Conservation (phyloP, 129 eudicot species). For the Chrysanthemum lavandulifolium region DNA sequence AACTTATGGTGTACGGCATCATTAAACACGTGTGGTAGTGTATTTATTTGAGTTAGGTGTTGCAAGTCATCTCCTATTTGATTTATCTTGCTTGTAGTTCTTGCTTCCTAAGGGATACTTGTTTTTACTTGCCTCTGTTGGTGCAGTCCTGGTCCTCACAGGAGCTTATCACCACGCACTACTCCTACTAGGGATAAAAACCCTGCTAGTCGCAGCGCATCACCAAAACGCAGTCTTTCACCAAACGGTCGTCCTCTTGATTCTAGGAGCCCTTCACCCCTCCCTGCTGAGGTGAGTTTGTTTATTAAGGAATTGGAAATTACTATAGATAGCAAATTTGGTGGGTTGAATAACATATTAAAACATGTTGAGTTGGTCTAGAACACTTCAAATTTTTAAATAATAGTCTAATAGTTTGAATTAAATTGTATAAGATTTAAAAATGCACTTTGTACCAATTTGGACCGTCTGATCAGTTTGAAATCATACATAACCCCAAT, state of each 20-base stretch:
- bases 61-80: background rate
- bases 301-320: background rate
- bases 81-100: background rate
- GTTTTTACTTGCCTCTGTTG: conserved; percentile 16
- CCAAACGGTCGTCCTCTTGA: conserved; percentile 26
- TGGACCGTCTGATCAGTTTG: background rate
- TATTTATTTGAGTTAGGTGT: too few species aligned
- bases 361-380: background rate
- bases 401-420: too few species aligned
- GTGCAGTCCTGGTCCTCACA: conserved; percentile 40
- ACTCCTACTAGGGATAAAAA: conserved; percentile 39
- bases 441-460: background rate
- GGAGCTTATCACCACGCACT: conserved; percentile 48
- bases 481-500: background rate
- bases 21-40: too few species aligned
- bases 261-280: conserved; percentile 46
- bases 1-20: too few species aligned
- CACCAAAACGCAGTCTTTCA: conserved; percentile 39
- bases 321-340: background rate
- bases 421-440: too few species aligned
- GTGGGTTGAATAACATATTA: background rate
- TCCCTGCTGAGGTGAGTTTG: conserved; percentile 36
- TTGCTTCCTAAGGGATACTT: background rate
- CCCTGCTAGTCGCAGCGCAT: conserved; percentile 33
- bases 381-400: background rate